Percentiles rank a stretch among this genome's conserved stretches.
Evolutionary conservation across 108 stramenopile species (phyloP).

Genomic region (Seminavis robusta): DNA sequence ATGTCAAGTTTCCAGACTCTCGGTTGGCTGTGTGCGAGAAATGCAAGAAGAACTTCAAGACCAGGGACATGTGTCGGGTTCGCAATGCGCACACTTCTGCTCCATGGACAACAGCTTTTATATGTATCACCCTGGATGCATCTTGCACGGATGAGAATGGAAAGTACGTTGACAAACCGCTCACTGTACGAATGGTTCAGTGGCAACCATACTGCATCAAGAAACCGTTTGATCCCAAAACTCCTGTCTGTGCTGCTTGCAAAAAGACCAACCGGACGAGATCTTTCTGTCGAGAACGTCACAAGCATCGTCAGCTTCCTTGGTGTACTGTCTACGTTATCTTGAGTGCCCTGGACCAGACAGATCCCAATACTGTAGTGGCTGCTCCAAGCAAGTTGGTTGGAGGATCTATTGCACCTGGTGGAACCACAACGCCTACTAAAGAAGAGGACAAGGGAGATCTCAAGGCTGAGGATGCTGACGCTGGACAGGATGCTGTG

Average conservation of each 20-base stretch:
- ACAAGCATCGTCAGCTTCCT: slow-evolving; percentile 63
- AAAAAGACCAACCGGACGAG: slow-evolving; percentile 73
- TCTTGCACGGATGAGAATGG: slow-evolving; percentile 60
- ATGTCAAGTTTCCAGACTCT: slow-evolving; percentile 78
- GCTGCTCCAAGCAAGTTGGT: slow-evolving; percentile 37
- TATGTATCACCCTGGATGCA: slow-evolving; percentile 70
- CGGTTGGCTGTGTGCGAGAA: slow-evolving; percentile 75
- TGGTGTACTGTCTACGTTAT: slow-evolving; percentile 76
- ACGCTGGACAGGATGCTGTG: background rate
- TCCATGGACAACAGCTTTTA: slow-evolving; percentile 81
- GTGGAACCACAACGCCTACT: background rate
- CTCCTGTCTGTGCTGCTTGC: slow-evolving; percentile 70
- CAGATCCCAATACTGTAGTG: slow-evolving; percentile 45
- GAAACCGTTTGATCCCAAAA: slow-evolving; percentile 40
- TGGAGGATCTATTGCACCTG: slow-evolving; percentile 8
- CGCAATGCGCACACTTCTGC: slow-evolving; percentile 68
- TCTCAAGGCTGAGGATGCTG: slow-evolving; percentile 4
- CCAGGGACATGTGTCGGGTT: slow-evolving; percentile 74
- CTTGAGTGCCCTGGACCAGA: slow-evolving; percentile 37
- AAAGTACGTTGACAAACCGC: slow-evolving; percentile 54
- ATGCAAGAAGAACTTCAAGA: slow-evolving; percentile 89
- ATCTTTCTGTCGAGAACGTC: slow-evolving; percentile 58
- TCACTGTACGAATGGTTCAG: slow-evolving; percentile 56
- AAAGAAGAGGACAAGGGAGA: slow-evolving; percentile 15
- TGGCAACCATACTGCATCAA: slow-evolving; percentile 52